Base-by-base conservation (phyloP, 2,329 filamentous ascomycete genomes). In the Hypoxylon sp. region DNA sequence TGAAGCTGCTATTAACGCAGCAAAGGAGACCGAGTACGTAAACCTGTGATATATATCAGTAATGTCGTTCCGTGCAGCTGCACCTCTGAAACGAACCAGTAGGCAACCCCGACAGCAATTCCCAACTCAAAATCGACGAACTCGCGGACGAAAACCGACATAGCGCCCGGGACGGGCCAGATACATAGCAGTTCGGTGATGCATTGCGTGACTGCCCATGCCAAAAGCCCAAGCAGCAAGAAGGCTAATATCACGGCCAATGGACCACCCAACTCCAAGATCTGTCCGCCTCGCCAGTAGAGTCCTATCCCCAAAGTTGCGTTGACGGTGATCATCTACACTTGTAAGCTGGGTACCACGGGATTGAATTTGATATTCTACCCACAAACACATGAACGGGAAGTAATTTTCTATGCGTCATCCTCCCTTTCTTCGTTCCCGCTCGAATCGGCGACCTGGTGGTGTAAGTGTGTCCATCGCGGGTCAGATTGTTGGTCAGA, bases 101-200 rank as follows among this genome's bases (percentile, higher is more conserved):
- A 76, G 39, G 71, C 70, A 30, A 76, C 66, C 32, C 74, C 75
- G 19, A 75, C 70, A 5, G 69, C 69, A 24, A 75, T 73, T 5
- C 74, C 74, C n/a, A 77, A 63, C 37, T 76, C 74, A 8, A 59
- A 65, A 41, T 77, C 74, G 7, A 77, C 71, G 56, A 75, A 77
- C 53, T 73, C 72, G 54, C 73, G 69, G 8, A 76, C 73, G 43
- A 74, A 77, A 43, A 73, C 70, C 5, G 71, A 71, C 20, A 77
- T 32, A 1, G 74, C 74, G 20, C 75, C 74, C 0, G 74, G 74
- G 13, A 77, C 68, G 4, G 74, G 73, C 73, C 73, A 75, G 19
- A 75, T 72, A 59, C 73, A 75, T 10, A 75, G 61, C 57, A 75
- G 65, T 44, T 75, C 73, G 19, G 72, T 70, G 37, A 75, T 70